Evolutionary conservation across 2,329 filamentous ascomycete genomes (phyloP).

Genomic region (Diaporthe vexans): DNA sequence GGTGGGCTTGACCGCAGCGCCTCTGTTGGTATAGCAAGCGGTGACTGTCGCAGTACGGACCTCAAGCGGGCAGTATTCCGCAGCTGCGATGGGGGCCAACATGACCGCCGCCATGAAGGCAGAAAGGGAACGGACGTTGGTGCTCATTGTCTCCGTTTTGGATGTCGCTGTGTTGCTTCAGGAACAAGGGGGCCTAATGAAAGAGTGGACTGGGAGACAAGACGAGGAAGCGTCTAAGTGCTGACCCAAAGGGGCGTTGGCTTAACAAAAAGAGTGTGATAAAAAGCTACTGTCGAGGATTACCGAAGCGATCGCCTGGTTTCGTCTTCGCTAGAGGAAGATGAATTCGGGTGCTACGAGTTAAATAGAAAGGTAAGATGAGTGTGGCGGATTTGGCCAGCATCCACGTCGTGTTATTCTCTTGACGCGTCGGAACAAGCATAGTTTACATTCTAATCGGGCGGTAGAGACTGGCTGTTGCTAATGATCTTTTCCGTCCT

Average conservation of each 20-base stretch:
- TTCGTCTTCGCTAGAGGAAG: slow-evolving; percentile 16
- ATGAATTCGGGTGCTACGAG: slow-evolving; percentile 17
- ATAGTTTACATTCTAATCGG: slow-evolving; percentile 31
- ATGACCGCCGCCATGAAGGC: slow-evolving; percentile 30
- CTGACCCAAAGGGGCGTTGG: slow-evolving; percentile 24
- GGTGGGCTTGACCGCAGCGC: slow-evolving; percentile 18
- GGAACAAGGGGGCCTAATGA: not conserved
- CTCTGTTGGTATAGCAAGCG: slow-evolving; percentile 32
- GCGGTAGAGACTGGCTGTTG: slow-evolving; percentile 1
- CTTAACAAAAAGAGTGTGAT: slow-evolving; percentile 30
- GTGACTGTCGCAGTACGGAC: slow-evolving; percentile 34
- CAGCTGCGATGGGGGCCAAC: slow-evolving; percentile 10
- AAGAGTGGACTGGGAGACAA: slow-evolving; percentile 34
- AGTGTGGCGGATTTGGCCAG: slow-evolving; percentile 1
- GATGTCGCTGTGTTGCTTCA: slow-evolving; percentile 1
- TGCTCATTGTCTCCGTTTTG: slow-evolving; percentile 15
- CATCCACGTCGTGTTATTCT: slow-evolving; percentile 12
- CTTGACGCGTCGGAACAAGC: slow-evolving; percentile 23
- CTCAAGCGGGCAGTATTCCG: slow-evolving; percentile 27
- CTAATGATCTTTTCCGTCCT: slow-evolving; percentile 23
- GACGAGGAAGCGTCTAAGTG: slow-evolving; percentile 22
- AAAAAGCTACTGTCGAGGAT: slow-evolving; percentile 19
- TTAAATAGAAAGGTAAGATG: slow-evolving; percentile 38
- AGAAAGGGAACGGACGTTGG: slow-evolving; percentile 14
- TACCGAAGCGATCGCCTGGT: slow-evolving; percentile 25